These are phyloP conservation scores for Pseudonitzschia pungens DNA, from an alignment of 108 stramenopile species.

Conservation along the genomic window DNA sequence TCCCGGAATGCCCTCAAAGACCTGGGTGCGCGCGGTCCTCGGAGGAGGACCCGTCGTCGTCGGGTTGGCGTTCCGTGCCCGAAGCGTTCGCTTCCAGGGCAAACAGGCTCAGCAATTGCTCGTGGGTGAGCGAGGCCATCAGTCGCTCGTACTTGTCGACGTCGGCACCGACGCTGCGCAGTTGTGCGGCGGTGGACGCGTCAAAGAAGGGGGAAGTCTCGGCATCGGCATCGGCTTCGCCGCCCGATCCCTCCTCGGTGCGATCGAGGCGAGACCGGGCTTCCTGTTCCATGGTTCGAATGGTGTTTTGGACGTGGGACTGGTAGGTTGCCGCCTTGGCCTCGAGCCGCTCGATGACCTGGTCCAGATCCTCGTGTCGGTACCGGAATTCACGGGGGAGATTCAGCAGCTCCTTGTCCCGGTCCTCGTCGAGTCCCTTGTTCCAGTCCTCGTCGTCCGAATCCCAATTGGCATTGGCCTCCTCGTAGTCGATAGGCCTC, in stretches of 20 bases:
- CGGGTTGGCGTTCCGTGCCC: background rate
- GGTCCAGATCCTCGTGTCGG: constrained; percentile 73
- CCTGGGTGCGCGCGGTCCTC: background rate
- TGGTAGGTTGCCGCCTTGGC: constrained; percentile 40
- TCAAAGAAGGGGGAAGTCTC: constrained; percentile 21
- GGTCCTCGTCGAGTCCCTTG: constrained; percentile 59
- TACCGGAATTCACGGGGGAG: constrained; percentile 43
- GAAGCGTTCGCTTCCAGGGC: constrained; percentile 18
- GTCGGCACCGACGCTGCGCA: constrained; percentile 23
- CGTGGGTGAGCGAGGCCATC: constrained; percentile 27
- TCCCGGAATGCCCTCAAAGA: constrained; percentile 49
- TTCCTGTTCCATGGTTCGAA: constrained; percentile 33
- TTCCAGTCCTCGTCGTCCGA: constrained; percentile 71
- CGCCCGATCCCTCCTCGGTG: background rate
- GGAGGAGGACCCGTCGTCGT: background rate
- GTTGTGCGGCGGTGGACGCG: constrained; percentile 6
- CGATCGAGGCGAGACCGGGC: constrained; percentile 23
- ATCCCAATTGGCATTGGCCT: constrained; percentile 35
- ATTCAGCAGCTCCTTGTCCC: constrained; percentile 40
- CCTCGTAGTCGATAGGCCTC: constrained; percentile 42
- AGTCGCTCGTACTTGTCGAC: constrained; percentile 32
- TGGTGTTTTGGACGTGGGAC: constrained; percentile 27
- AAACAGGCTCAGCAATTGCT: constrained; percentile 37
- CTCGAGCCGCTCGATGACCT: constrained; percentile 67
- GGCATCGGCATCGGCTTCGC: background rate